A percentile compares a stretch with the other conserved stretches of the same genome.
Conservation (phyloP, 345 rosid species). For the Camelina neglecta region DNA sequence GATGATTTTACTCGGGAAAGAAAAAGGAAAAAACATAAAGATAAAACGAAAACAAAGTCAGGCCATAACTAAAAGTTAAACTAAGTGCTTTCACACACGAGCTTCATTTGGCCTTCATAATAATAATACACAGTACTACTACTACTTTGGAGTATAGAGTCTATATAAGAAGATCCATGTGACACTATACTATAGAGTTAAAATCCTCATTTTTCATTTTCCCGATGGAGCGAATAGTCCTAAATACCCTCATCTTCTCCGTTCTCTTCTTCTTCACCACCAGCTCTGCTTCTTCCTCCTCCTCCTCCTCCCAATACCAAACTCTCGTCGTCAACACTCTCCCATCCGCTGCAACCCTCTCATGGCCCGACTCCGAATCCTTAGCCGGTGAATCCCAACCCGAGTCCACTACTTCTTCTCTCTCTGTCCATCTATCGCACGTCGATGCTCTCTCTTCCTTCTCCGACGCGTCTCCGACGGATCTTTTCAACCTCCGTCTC, state of each 20-base stretch:
- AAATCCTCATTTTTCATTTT: background rate
- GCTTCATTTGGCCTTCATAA: conserved; percentile 29
- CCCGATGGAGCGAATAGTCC: conserved; percentile 52
- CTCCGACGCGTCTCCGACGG: conserved; percentile 51
- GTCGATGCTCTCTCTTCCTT: conserved; percentile 64
- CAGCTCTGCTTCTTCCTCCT: conserved; percentile 27
- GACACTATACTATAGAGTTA: background rate
- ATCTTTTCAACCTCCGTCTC: conserved; percentile 72
- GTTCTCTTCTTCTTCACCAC: conserved; percentile 35
- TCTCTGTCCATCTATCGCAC: conserved; percentile 63
- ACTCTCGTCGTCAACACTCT: conserved; percentile 55
- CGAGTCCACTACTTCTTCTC: conserved; percentile 39
- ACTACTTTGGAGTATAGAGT: background rate
- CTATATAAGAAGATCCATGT: conserved; percentile 25
- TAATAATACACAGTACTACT: too few species aligned
- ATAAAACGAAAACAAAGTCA: background rate
- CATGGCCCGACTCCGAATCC: conserved; percentile 52
- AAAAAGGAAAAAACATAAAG: background rate
- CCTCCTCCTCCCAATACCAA: conserved; percentile 47
- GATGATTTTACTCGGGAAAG: background rate
- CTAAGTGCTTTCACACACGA: conserved; percentile 36
- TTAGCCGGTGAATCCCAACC: conserved; percentile 1
- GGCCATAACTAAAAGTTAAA: conserved; percentile 22
- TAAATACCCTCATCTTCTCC: conserved; percentile 45
- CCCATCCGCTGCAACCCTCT: conserved; percentile 49